Conservation (phyloP, 176 grass and related monocot genomes). For the Cocos nucifera region DNA sequence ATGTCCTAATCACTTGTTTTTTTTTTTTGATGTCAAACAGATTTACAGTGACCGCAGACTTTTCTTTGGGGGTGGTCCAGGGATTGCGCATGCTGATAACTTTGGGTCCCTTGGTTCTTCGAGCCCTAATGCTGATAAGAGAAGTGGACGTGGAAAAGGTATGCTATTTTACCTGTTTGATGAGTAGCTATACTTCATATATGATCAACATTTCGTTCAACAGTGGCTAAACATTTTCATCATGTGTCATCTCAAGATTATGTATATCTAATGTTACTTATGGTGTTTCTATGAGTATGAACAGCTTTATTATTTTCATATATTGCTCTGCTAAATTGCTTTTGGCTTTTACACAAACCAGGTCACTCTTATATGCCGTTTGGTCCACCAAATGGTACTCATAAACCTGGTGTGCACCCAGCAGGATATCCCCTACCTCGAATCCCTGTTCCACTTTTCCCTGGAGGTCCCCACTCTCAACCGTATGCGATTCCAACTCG, state of each 20-base stretch:
- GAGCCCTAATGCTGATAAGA: slow-evolving; percentile 52
- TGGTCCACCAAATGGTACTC: slow-evolving; percentile 72
- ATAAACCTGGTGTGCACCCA: slow-evolving; percentile 69
- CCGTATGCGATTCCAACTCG: slow-evolving; percentile 93
- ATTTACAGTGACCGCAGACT: slow-evolving; percentile 91
- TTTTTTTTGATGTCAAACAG: slow-evolving; percentile 29
- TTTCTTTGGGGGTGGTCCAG: slow-evolving; percentile 75
- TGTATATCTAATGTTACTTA: too few species aligned
- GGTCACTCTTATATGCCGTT: slow-evolving; percentile 73
- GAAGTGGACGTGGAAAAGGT: slow-evolving; percentile 78
- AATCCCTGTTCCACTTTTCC: slow-evolving; percentile 73
- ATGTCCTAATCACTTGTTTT: not conserved
- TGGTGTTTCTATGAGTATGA: too few species aligned
- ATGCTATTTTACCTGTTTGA: not conserved
- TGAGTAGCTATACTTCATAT: too few species aligned
- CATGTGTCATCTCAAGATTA: too few species aligned
- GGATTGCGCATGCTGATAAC: slow-evolving; percentile 43
- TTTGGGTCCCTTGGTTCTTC: slow-evolving; percentile 40
- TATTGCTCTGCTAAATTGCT: too few species aligned
- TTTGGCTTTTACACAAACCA: slow-evolving; percentile 17
- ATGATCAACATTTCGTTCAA: not conserved
- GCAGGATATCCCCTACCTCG: slow-evolving; percentile 65
- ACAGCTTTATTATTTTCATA: too few species aligned
- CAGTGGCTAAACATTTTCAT: too few species aligned
- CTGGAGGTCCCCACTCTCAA: slow-evolving; percentile 82